phyloP scores from a whole-genome alignment of 495 filamentous ascomycete species.

The Penicillium malachiteum region DNA sequence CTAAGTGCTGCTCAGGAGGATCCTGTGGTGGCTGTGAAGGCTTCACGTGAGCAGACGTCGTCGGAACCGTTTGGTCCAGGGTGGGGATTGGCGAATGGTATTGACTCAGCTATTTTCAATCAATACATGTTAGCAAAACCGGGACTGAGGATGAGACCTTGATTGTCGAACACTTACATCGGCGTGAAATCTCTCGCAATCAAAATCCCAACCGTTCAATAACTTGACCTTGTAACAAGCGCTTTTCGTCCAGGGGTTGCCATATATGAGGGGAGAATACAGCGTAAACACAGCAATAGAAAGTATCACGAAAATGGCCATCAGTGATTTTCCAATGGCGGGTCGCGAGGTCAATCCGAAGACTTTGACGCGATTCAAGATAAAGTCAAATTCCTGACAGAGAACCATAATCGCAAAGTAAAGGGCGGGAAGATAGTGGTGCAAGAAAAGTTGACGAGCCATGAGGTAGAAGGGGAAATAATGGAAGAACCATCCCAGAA shows the following conservation, averaged over 20 bases:
- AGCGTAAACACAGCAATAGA: constrained; percentile 76
- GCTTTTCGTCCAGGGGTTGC: constrained; percentile 86
- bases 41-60: constrained; percentile 17
- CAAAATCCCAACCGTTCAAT: constrained; percentile 89
- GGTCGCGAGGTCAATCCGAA: constrained; percentile 71
- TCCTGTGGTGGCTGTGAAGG: constrained; percentile 4
- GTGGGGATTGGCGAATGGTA: constrained; percentile 35
- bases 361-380: constrained; percentile 62
- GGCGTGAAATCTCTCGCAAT: constrained; percentile 88
- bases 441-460: constrained; percentile 95
- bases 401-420: constrained; percentile 91
- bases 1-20: not conserved
- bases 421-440: constrained; percentile 94
- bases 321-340: constrained; percentile 66
- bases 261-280: constrained; percentile 86
- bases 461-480: constrained; percentile 98
- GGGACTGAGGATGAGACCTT: constrained; percentile 30
- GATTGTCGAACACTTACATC: constrained; percentile 66
- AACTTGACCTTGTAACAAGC: constrained; percentile 87
- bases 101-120: constrained; percentile 35
- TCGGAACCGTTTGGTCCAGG: constrained; percentile 25
- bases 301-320: constrained; percentile 67
- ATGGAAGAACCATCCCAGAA: constrained; percentile 93
- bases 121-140: not conserved
- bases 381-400: constrained; percentile 86